These are phyloP conservation scores for Hypoxylon trugodes DNA, from an alignment of 495 filamentous ascomycete genomes.

Conservation along the genomic window DNA sequence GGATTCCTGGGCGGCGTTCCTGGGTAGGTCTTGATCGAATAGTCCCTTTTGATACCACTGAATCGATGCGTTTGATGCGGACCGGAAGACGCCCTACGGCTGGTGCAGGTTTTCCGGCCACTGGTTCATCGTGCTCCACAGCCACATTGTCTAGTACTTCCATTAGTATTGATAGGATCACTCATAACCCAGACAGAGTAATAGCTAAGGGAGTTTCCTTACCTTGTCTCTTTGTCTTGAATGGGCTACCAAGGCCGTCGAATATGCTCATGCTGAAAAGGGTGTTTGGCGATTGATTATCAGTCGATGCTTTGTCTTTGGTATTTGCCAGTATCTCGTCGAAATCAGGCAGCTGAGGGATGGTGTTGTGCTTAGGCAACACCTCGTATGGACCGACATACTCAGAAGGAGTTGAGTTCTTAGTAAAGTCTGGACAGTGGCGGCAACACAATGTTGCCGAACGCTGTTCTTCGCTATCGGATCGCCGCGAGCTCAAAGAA, in stretches of 20 bases:
- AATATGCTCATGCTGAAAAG: slow-evolving; percentile 29
- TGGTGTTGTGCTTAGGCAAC: neutral
- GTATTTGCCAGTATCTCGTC: slow-evolving; percentile 21
- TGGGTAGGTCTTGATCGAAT: neutral
- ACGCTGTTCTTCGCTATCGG: slow-evolving; percentile 11
- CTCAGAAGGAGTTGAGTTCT: neutral
- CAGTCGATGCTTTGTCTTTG: neutral
- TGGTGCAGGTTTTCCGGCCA: neutral
- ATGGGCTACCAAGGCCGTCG: slow-evolving; percentile 7
- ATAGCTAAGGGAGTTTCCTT: neutral
- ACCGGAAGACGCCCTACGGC: slow-evolving; percentile 3
- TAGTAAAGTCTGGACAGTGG: too few relatives aligned
- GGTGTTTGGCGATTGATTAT: slow-evolving; percentile 9
- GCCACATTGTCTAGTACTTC: neutral
- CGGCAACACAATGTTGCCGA: slow-evolving; percentile 7
- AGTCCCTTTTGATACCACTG: neutral
- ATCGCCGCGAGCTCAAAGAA: slow-evolving; percentile 13
- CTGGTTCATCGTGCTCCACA: neutral
- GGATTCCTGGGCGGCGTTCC: neutral
- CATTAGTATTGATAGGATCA: neutral
- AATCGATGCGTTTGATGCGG: slow-evolving; percentile 2
- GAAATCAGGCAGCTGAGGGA: slow-evolving; percentile 31
- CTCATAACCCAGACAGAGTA: neutral
- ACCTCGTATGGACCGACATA: slow-evolving; percentile 4
- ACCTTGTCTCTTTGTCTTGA: slow-evolving; percentile 4